Evolutionary conservation across 2,329 filamentous ascomycete genomes (phyloP).

Genomic region (Talaromyces verruculosus): DNA sequence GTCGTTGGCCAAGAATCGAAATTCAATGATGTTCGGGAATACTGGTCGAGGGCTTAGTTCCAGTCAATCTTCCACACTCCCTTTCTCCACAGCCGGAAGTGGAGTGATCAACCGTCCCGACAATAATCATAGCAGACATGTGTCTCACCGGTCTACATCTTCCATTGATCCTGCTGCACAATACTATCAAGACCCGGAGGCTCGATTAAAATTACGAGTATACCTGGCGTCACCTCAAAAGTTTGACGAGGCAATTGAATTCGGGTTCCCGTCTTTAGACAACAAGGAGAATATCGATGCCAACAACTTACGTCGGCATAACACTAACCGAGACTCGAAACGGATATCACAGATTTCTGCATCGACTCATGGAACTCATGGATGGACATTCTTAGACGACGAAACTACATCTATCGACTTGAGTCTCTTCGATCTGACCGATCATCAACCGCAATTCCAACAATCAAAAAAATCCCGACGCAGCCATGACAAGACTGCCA

Average conservation of each 20-base stretch:
- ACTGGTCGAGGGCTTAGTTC: conserved; percentile 29
- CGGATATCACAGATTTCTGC: conserved; percentile 23
- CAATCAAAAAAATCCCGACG: conserved; percentile 31
- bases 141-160: conserved; percentile 52
- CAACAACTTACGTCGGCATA: conserved; percentile 22
- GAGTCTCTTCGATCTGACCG: conserved; percentile 15
- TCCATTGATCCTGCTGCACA: conserved; percentile 70
- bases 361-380: conserved; percentile 38
- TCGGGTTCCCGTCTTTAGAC: conserved; percentile 70
- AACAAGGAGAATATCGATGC: conserved; percentile 32
- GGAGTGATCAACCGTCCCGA: not conserved
- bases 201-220: conserved; percentile 77
- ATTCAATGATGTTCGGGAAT: conserved; percentile 35
- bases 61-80: conserved; percentile 47
- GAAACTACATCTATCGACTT: conserved; percentile 37
- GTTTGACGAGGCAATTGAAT: conserved; percentile 92
- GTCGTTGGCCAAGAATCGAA: conserved; percentile 66
- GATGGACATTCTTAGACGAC: conserved; percentile 54
- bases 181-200: conserved; percentile 88
- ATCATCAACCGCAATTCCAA: conserved; percentile 34
- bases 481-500: not conserved
- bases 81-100: conserved; percentile 27
- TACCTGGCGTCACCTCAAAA: conserved; percentile 89
- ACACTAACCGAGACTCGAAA: conserved; percentile 36
- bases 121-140: conserved; percentile 49